Evolutionary conservation across 2,329 filamentous ascomycete genomes (phyloP), one percentile per base, ranked within the genome.

Genomic region (Pseudogymnoascus sp.): DNA sequence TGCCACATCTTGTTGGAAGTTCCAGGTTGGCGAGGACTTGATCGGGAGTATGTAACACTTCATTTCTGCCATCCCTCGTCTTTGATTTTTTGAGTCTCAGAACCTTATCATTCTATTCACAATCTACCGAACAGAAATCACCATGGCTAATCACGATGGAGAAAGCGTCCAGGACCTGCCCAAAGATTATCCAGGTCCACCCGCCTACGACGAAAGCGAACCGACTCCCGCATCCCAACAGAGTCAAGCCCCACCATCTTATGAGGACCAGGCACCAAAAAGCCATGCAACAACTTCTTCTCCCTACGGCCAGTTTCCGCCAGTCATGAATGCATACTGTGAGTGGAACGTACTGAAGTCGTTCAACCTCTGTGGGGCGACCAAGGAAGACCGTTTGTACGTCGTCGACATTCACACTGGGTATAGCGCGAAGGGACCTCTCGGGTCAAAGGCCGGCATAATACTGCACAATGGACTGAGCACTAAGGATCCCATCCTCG

Each of bases 271-370:
- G 18, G 40, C 40, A 4, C 13, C 40, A 15, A 45, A 15, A 1
- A 45, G 5, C 40, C 40, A 45, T 45, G 15, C 40, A 10, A 27
- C 10, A 45, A 27, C 21, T 25, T 45, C 33, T 42, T 60, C 58
- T 39, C 58, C 58, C 31, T 37, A 29, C 33, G 2, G 33, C 27
- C 9, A 74, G 74, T 2, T 62, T 69, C 61, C 67, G 64, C 29
- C 52, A 1, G 36, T 64, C 21, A 61, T 68, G 59, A 62, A 65
- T 33, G 61, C 64, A 12, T 64, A 65, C 18, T 65, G 64, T 60
- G 61, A 68, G 13, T 64, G 63, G 63, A 10, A 45, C 59, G 5
- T 18, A 18, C 18, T 18, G 18, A 64, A 59, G 9, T 42, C 37
- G 9, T 65, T 66, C 31, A 52, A 65, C 25, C 59, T 67, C 13